Evolutionary conservation across 257 asterid genomes (phyloP).

Genomic region (Misopates orontium): DNA sequence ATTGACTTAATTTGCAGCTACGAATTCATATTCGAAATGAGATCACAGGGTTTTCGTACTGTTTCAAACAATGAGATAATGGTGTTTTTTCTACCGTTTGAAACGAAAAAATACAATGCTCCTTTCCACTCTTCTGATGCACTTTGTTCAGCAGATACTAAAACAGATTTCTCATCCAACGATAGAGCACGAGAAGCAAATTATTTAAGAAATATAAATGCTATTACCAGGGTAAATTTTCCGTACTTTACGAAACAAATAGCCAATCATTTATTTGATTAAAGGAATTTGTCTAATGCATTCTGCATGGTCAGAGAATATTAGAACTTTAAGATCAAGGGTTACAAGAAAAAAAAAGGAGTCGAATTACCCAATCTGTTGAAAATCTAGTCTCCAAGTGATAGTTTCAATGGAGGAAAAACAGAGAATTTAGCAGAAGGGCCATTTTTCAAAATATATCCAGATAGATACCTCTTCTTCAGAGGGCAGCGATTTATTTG

Average conservation of each 20-base stretch:
- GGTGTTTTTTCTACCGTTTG: no score
- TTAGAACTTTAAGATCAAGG: background rate
- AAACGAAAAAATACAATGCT: no score
- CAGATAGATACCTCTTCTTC: conserved; percentile 56
- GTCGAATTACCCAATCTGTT: background rate
- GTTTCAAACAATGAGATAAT: background rate
- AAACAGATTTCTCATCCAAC: background rate
- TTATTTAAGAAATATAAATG: conserved; percentile 18
- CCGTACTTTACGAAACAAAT: background rate
- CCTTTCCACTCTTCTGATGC: background rate
- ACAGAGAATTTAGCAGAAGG: background rate
- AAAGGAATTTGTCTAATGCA: background rate
- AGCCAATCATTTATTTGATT: background rate
- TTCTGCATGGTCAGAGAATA: background rate
- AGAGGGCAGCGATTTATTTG: conserved; percentile 64
- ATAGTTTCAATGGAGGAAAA: background rate
- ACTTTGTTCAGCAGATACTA: background rate
- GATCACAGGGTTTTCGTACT: background rate
- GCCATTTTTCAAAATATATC: conserved; percentile 2
- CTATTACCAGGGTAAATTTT: background rate
- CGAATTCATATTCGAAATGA: background rate
- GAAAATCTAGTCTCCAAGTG: background rate
- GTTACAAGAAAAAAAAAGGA: background rate
- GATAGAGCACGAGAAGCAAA: conserved; percentile 18
- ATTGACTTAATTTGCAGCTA: background rate